A percentile compares a stretch with the other conserved stretches of the same genome.
Evolutionary conservation across 257 asterid species (phyloP).

Genomic region (Salvia hispanica): DNA sequence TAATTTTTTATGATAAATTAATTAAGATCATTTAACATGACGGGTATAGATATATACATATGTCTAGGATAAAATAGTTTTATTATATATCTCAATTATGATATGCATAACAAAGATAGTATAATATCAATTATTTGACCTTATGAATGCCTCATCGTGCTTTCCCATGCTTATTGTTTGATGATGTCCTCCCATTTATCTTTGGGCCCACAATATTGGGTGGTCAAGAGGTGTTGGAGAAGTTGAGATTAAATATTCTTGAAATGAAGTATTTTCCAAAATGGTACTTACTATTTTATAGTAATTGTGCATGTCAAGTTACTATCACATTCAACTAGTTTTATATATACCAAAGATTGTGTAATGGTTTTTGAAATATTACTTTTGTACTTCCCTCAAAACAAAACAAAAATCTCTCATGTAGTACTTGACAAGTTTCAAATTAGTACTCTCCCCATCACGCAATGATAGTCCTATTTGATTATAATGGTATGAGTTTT

Average conservation of each 20-base stretch:
- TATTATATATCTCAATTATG: neutral
- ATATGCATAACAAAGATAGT: neutral
- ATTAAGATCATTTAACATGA: too few species aligned
- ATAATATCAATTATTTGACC: constrained; percentile 28
- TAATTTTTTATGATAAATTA: too few species aligned
- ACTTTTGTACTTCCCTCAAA: neutral
- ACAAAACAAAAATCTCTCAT: neutral
- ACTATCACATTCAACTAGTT: constrained; percentile 29
- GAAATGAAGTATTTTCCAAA: constrained; percentile 9
- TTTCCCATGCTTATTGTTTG: constrained; percentile 26
- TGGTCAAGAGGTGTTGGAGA: constrained; percentile 25
- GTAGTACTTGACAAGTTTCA: neutral
- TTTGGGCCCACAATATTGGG: constrained; percentile 32
- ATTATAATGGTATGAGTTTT: too few species aligned
- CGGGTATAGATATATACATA: too few species aligned
- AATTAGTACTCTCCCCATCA: neutral
- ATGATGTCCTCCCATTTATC: constrained; percentile 25
- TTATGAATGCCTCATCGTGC: constrained; percentile 17
- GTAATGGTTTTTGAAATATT: neutral
- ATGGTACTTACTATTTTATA: neutral
- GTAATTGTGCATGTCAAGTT: constrained; percentile 28
- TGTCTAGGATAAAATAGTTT: too few species aligned
- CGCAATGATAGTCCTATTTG: too few species aligned
- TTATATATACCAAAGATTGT: neutral
- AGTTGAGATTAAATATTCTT: constrained; percentile 20